These are phyloP conservation scores for Solanum arcanum DNA, from an alignment of 257 asterid genomes.

Conservation along the genomic window DNA sequence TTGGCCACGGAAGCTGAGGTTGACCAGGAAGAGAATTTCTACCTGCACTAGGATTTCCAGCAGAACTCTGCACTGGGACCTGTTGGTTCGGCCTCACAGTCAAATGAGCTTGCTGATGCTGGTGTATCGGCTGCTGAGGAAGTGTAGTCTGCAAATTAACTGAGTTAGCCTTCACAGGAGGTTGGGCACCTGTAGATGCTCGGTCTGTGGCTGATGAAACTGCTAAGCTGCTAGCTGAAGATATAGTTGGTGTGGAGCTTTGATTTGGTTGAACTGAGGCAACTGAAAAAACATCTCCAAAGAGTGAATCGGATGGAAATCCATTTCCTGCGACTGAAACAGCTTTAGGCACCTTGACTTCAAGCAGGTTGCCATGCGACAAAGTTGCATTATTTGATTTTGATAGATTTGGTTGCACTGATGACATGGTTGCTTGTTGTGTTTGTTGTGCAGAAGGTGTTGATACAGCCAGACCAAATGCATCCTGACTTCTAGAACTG, in stretches of 20 bases:
- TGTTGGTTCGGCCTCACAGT: conserved; percentile 40
- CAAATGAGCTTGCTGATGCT: conserved; percentile 31
- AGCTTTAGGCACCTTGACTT: conserved; percentile 29
- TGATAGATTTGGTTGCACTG: conserved; percentile 37
- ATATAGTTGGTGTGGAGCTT: conserved; percentile 16
- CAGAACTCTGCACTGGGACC: conserved; percentile 27
- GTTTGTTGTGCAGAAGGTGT: conserved; percentile 36
- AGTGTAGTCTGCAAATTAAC: neutral
- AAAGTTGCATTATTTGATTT: conserved; percentile 24
- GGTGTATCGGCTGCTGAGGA: conserved; percentile 30
- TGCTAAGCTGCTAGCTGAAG: conserved; percentile 30
- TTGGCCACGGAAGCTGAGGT: conserved; percentile 81
- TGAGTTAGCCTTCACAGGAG: conserved; percentile 24
- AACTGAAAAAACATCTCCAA: conserved; percentile 58
- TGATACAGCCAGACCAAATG: conserved; percentile 13
- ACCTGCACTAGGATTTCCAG: conserved; percentile 34
- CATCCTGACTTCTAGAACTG: conserved; percentile 35
- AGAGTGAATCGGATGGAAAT: conserved; percentile 33
- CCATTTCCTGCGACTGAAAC: conserved; percentile 53
- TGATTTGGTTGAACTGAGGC: conserved; percentile 34
- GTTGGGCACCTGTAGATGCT: conserved; percentile 31
- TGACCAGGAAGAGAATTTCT: conserved; percentile 28
- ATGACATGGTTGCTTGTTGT: conserved; percentile 24
- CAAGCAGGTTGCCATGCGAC: conserved; percentile 25
- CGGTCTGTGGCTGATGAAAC: conserved; percentile 29